phyloP scores from a whole-genome alignment of 78 protist genomes.

The Chrysochromulina parva region DNA sequence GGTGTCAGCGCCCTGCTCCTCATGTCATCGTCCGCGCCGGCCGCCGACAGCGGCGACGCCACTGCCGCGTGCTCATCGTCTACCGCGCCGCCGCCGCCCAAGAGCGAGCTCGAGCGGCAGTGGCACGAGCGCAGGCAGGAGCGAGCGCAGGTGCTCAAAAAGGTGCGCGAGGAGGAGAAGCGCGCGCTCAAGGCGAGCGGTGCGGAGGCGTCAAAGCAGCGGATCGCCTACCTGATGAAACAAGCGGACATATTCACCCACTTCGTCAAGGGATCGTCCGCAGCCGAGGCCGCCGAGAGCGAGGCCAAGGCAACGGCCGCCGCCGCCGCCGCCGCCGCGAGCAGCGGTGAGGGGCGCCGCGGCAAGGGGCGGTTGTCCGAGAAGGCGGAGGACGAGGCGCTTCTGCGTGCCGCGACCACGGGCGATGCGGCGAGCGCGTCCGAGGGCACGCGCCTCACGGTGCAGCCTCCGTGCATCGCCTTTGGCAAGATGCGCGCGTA shows the following conservation, averaged over 20 bases:
- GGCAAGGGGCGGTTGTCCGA: slow-evolving; percentile 10
- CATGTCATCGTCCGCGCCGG: too few relatives aligned
- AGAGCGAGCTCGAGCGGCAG: background rate
- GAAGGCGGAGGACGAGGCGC: slow-evolving; percentile 13
- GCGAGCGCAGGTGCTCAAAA: background rate
- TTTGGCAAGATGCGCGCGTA: slow-evolving; percentile 75
- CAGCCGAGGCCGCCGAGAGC: background rate
- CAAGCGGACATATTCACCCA: background rate
- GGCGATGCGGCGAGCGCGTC: background rate
- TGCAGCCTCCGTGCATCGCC: background rate
- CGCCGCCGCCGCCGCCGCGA: background rate
- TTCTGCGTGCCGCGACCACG: background rate
- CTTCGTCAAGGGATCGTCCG: background rate
- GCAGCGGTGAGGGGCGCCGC: background rate
- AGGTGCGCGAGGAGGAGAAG: background rate
- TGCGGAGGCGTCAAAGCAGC: background rate
- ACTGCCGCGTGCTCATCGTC: too few relatives aligned
- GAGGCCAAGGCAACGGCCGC: background rate
- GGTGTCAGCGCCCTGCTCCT: too few relatives aligned
- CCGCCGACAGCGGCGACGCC: too few relatives aligned
- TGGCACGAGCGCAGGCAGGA: background rate
- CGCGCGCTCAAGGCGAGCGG: background rate
- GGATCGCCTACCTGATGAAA: slow-evolving; percentile 13
- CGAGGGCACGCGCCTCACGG: background rate
- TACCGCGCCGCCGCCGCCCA: too few relatives aligned